Base-by-base conservation (phyloP, 1,284 basidiomycete species). In the Cutaneotrichosporon cyanovorans region DNA sequence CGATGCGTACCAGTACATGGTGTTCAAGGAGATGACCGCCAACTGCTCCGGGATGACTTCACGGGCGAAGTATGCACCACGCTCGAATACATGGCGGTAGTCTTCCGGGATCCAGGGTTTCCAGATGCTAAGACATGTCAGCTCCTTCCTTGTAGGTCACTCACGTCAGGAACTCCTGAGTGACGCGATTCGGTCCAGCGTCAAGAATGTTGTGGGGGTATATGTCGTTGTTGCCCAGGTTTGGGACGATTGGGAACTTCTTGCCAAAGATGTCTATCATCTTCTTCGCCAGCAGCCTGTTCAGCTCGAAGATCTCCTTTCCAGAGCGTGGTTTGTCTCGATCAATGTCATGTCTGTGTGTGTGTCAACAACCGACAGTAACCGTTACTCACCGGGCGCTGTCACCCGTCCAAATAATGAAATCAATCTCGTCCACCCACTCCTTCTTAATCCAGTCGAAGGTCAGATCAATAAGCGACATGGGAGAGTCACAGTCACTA, bases 341-440 rank as follows among this genome's bases (percentile, higher is more conserved):
- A 71, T 93, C 90, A 63, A 84, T 87, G 67, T 96, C 90, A 69
- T 92, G 90, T 69, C 90, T 87, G 52, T 11, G 8, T 6, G 6
- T 25, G 40, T 50, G 36, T 46, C 46, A 42, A 48, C 37, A 15
- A 14, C 23, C 10, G 14, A 20, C 19, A 25, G 25, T 18, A 8
- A 11, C 22, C 10, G 32, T n/a, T n/a, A 46, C 69, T 57, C 59
- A 86, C 86, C 86, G 80, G 30, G 87, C 90, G 71, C 82, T 90
- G 70, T 95, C 90, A 33, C 90, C 90, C 6, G 89, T 93, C 87
- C 87, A 90, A 36, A 92, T 76, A 20, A 92, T 85, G 68, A 95
- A 96, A 68, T 96, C 91, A 37, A 96, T 78, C 59, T 87, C 82
- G 51, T 80, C 75, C 39, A 80, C 77, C 86, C 87, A 90, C 59